These are phyloP conservation scores for Musa acuminata DNA, from an alignment of 176 grass and related monocot species.

Conservation along the genomic window DNA sequence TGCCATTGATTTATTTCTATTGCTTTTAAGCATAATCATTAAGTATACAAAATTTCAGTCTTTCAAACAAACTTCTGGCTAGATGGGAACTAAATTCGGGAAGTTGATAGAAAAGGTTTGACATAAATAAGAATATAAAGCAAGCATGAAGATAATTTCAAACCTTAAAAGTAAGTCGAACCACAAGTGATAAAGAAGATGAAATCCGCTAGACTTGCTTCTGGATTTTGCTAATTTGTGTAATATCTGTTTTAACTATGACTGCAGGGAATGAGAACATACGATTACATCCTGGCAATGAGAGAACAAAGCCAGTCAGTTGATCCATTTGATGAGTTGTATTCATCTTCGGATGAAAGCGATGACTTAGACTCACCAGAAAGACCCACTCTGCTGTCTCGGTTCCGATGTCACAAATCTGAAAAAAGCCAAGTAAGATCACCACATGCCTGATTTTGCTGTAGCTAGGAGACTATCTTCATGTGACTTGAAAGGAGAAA, in stretches of 20 bases:
- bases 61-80: no score
- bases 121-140: no score
- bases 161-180: no score
- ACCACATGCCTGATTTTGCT: no score
- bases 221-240: neutral
- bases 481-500: neutral
- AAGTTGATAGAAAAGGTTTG: no score
- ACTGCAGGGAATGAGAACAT: constrained; percentile 90
- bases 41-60: no score
- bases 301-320: constrained; percentile 52
- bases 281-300: constrained; percentile 97
- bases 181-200: no score
- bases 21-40: no score
- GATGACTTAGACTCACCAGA: constrained; percentile 59
- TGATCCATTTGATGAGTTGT: constrained; percentile 63
- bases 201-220: neutral
- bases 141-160: no score
- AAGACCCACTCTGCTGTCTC: constrained; percentile 44
- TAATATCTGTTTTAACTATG: neutral
- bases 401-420: constrained; percentile 43
- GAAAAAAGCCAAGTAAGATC: constrained; percentile 47
- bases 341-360: constrained; percentile 61
- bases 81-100: no score
- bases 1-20: no score
- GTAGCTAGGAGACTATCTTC: neutral